Conservation (phyloP, 805 yeast species). For the Ogataea allantospora region DNA sequence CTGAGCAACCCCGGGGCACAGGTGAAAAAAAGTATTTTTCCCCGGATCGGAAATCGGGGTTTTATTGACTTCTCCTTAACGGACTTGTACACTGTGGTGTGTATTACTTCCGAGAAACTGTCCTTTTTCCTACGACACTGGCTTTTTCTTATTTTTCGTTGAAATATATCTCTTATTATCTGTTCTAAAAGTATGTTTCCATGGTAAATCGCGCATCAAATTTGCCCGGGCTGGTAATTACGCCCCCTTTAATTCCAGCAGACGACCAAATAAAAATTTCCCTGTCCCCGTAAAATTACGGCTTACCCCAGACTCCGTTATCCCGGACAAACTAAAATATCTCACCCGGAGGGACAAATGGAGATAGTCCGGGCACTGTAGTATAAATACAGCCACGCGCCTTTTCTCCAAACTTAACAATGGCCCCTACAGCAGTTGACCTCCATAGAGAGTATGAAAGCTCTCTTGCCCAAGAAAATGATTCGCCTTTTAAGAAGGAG, state of each 20-base stretch:
- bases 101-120: too few relatives aligned
- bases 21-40: too few relatives aligned
- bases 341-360: slow-evolving; percentile 14
- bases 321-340: slow-evolving; percentile 10
- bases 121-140: too few relatives aligned
- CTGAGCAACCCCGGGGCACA: too few relatives aligned
- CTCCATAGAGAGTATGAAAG: slow-evolving; percentile 32
- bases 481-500: slow-evolving; percentile 25
- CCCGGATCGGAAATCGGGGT: too few relatives aligned
- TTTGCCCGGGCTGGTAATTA: too few relatives aligned
- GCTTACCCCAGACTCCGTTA: slow-evolving; percentile 15
- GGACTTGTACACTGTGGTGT: too few relatives aligned
- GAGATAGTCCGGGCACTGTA: slow-evolving; percentile 4
- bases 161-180: too few relatives aligned
- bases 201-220: too few relatives aligned
- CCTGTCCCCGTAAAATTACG: slow-evolving; percentile 9
- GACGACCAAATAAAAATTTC: slow-evolving; percentile 1
- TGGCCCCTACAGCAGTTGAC: slow-evolving; percentile 43
- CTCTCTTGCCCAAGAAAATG: slow-evolving; percentile 24
- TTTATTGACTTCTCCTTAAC: too few relatives aligned
- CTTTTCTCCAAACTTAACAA: slow-evolving; percentile 14
- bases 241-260: neutral
- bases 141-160: too few relatives aligned
- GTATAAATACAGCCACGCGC: slow-evolving; percentile 2
- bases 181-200: too few relatives aligned